A percentile compares a stretch with the other conserved stretches of the same genome.
These are phyloP conservation scores for Daldinia decipiens DNA, from an alignment of 495 filamentous ascomycete genomes.

Conservation along the genomic window DNA sequence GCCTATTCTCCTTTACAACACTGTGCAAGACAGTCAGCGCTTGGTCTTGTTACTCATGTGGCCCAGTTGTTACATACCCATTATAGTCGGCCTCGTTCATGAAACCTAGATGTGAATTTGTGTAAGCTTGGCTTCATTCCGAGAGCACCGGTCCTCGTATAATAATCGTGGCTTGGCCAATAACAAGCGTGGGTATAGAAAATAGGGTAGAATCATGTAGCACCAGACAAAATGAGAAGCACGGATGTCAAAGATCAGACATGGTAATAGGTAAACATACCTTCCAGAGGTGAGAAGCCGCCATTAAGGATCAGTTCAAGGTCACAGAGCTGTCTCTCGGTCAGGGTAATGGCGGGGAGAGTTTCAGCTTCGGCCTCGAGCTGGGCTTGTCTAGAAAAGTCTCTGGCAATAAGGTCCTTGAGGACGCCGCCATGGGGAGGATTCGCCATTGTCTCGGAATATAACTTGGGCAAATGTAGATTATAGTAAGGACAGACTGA, in stretches of 20 bases:
- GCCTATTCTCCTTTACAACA: conserved; percentile 85
- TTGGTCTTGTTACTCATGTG: conserved; percentile 12
- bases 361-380: conserved; percentile 85
- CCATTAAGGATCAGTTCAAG: conserved; percentile 95
- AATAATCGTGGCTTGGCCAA: conserved; percentile 2
- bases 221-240: conserved; percentile 29
- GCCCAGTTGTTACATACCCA: conserved; percentile 63
- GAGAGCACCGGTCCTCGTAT: neutral
- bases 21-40: conserved; percentile 56
- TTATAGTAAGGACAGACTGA: conserved; percentile 11
- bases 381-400: conserved; percentile 78
- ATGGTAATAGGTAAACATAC: conserved; percentile 60
- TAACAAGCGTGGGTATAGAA: conserved; percentile 8
- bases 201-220: neutral
- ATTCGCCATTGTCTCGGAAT: conserved; percentile 64
- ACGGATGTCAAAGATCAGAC: conserved; percentile 1
- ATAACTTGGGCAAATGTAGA: neutral
- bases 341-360: conserved; percentile 84
- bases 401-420: conserved; percentile 94
- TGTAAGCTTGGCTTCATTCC: conserved; percentile 32
- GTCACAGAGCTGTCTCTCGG: conserved; percentile 96
- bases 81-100: conserved; percentile 97
- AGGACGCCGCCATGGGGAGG: conserved; percentile 94
- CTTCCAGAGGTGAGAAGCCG: conserved; percentile 96
- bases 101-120: conserved; percentile 70